Evolutionary conservation across 1,139 yeast genomes (phyloP).

Genomic region (Candida mesenterica): DNA sequence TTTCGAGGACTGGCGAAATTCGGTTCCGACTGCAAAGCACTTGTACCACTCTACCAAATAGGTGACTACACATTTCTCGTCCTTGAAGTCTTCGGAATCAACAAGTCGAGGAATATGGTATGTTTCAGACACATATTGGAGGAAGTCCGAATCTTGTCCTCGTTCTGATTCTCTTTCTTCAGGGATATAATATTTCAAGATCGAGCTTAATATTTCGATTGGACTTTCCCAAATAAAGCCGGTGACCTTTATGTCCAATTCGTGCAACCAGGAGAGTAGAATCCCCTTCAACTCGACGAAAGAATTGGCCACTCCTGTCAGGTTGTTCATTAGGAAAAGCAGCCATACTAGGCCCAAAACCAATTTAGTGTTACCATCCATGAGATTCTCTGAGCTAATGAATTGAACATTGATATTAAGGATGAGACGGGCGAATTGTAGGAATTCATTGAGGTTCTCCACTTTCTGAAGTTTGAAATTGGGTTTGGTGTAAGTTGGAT

Average conservation of each 20-base stretch:
- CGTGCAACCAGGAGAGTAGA: constrained; percentile 36
- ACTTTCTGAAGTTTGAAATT: constrained; percentile 56
- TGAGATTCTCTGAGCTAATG: constrained; percentile 67
- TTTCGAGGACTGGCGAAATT: constrained; percentile 3
- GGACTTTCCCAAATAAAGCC: constrained; percentile 1
- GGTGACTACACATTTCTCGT: constrained; percentile 64
- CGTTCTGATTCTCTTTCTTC: not conserved
- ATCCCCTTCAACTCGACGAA: constrained; percentile 32
- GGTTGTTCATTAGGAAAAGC: constrained; percentile 50
- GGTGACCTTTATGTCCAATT: constrained; percentile 40
- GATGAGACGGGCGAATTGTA: constrained; percentile 53
- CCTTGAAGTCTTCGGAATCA: constrained; percentile 63
- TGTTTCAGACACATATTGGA: constrained; percentile 16
- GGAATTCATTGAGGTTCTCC: constrained; percentile 58
- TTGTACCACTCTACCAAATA: constrained; percentile 69
- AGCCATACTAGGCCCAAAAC: constrained; percentile 70
- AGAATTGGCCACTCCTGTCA: constrained; percentile 36
- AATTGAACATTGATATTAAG: constrained; percentile 52
- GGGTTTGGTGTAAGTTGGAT: constrained; percentile 46
- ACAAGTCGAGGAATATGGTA: constrained; percentile 56
- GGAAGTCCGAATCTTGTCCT: constrained; percentile 23
- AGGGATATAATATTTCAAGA: not conserved
- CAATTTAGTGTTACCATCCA: constrained; percentile 61
- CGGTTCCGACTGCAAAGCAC: constrained; percentile 34
- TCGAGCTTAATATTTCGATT: not conserved